A percentile compares a stretch with the other conserved stretches of the same genome.
These are phyloP conservation scores for Ogataea zsoltii DNA, from an alignment of 805 yeast species.

Conservation along the genomic window DNA sequence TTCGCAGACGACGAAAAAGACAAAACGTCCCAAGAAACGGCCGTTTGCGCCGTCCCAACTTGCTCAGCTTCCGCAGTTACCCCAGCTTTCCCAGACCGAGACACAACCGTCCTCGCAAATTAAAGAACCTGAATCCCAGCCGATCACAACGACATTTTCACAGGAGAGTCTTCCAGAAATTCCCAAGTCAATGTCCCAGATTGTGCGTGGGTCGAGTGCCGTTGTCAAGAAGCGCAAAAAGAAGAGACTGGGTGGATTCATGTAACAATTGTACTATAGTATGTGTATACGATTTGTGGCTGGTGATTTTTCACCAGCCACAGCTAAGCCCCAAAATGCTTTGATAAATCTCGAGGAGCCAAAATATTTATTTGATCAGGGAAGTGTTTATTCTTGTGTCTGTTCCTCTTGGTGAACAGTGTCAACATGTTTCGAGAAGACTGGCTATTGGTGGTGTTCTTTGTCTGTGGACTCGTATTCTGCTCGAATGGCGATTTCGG, in stretches of 20 bases:
- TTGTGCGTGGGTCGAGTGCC: constrained; percentile 3
- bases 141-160: constrained; percentile 1
- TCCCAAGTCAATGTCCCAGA: constrained; percentile 7
- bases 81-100: constrained; percentile 1
- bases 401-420: not conserved
- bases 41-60: not conserved
- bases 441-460: constrained; percentile 1
- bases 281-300: not conserved
- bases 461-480: not conserved
- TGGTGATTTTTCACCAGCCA: not conserved
- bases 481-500: constrained; percentile 11
- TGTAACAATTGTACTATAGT: constrained; percentile 5
- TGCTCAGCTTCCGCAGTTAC: not conserved
- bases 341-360: not conserved
- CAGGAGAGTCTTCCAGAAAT: constrained; percentile 5
- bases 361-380: not conserved
- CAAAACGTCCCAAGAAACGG: not conserved
- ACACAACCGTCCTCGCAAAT: not conserved
- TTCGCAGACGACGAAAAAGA: constrained; percentile 7
- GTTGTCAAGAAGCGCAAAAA: constrained; percentile 16
- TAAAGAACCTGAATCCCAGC: constrained; percentile 2
- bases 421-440: not conserved
- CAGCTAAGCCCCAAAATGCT: not conserved
- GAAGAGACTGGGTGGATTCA: constrained; percentile 22
- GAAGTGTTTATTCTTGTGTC: not conserved